phyloP scores from a whole-genome alignment of 2,329 filamentous ascomycete species.

The Monosporascus sp. region DNA sequence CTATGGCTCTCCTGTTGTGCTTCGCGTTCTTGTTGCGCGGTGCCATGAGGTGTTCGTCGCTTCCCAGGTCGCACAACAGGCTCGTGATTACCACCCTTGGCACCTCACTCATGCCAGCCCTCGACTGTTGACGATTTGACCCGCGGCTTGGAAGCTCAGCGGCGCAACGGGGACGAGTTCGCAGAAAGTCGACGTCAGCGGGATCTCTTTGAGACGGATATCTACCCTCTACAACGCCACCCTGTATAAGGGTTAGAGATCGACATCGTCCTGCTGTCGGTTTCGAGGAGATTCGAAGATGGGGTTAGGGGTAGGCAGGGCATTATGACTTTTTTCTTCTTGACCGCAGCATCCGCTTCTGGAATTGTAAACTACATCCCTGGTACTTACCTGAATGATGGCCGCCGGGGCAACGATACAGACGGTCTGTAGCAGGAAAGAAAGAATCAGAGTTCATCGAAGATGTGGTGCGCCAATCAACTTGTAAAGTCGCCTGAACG shows the following conservation, averaged over 20 bases:
- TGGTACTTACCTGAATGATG: slow-evolving; percentile 9
- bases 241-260: slow-evolving; percentile 5
- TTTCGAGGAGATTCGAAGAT: too few species aligned
- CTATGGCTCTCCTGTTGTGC: slow-evolving; percentile 40
- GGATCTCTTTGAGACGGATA: slow-evolving; percentile 21
- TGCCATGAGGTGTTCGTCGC: slow-evolving; percentile 43
- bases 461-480: slow-evolving; percentile 21
- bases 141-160: slow-evolving; percentile 50
- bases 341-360: too few species aligned
- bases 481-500: slow-evolving; percentile 31
- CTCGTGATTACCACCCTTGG: slow-evolving; percentile 52
- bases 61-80: slow-evolving; percentile 48
- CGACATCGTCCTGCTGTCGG: too few species aligned
- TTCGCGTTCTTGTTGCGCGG: slow-evolving; percentile 39
- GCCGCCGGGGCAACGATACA: slow-evolving; percentile 20
- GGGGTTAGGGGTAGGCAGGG: too few species aligned
- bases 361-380: too few species aligned
- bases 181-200: slow-evolving; percentile 17
- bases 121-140: slow-evolving; percentile 48
- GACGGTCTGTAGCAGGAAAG: slow-evolving; percentile 23
- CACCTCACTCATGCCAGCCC: slow-evolving; percentile 46
- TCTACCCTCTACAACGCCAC: slow-evolving; percentile 21
- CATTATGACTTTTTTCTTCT: too few species aligned
- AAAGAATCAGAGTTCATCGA: slow-evolving; percentile 20
- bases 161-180: slow-evolving; percentile 33